Evolutionary conservation across 2,329 filamentous ascomycete genomes (phyloP).

Genomic region (Emergomyces africanus): DNA sequence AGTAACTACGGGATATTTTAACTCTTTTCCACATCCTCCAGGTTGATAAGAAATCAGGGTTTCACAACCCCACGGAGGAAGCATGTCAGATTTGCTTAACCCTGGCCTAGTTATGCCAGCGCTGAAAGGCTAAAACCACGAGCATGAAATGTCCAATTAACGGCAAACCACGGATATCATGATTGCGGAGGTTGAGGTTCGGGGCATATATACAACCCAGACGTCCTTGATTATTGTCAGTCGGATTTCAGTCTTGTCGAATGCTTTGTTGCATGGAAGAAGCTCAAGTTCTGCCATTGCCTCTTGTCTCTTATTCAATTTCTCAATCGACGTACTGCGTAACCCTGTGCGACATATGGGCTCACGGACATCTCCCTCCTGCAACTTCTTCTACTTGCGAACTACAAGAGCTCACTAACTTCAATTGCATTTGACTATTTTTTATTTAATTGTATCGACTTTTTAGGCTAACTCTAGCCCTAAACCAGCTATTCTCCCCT

Average conservation of each 20-base stretch:
- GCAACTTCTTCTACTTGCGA: neutral
- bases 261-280: neutral
- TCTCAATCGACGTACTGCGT: neutral
- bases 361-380: neutral
- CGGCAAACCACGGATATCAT: neutral
- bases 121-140: neutral
- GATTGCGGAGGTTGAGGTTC: neutral
- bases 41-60: too few species aligned
- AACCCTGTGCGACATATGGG: neutral
- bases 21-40: too few species aligned
- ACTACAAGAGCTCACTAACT: neutral
- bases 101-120: neutral
- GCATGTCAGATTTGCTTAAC: neutral
- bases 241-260: neutral
- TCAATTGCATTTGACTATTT: neutral
- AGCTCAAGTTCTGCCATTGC: neutral
- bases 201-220: neutral
- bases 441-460: neutral
- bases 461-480: neutral
- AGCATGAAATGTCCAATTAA: neutral
- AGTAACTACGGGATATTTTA: too few species aligned
- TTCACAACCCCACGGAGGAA: too few species aligned
- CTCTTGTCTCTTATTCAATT: neutral
- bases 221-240: neutral
- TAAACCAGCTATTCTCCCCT: neutral